A percentile compares a stretch with the other conserved stretches of the same genome.
phyloP scores from a whole-genome alignment of 768 basidiomycete genomes.

The Mycena galericulata region DNA sequence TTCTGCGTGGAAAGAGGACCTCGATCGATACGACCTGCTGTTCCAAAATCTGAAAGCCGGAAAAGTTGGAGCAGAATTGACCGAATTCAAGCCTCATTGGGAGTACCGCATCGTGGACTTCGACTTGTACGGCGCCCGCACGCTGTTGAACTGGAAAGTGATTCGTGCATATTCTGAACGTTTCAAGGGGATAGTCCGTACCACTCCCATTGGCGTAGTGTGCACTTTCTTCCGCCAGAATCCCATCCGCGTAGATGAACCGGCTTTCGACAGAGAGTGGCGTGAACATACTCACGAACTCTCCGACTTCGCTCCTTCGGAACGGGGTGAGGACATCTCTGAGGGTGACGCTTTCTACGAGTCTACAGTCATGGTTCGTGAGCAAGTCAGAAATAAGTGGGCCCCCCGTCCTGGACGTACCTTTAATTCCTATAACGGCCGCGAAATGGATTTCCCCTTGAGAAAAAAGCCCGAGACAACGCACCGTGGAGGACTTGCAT shows the following conservation, averaged over 20 bases:
- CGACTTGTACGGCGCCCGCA: not conserved
- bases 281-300: not conserved
- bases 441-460: too few species aligned
- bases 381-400: not conserved
- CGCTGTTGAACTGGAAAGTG: not conserved
- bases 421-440: not conserved
- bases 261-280: not conserved
- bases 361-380: not conserved
- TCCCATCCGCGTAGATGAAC: not conserved
- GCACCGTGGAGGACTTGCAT: too few species aligned
- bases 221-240: slow-evolving; percentile 4
- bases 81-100: not conserved
- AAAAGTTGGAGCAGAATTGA: not conserved
- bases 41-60: not conserved
- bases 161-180: not conserved
- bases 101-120: not conserved
- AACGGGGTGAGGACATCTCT: not conserved
- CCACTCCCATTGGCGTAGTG: not conserved
- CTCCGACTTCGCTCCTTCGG: not conserved
- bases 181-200: not conserved
- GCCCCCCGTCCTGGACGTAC: not conserved
- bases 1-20: not conserved
- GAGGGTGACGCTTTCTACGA: not conserved
- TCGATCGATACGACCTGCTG: not conserved
- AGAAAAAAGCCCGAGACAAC: too few species aligned